Percentiles rank a stretch among this genome's conserved stretches.
These are phyloP conservation scores for Vitis hybrid DNA, from an alignment of 177 flowering plant genomes.

Conservation along the genomic window DNA sequence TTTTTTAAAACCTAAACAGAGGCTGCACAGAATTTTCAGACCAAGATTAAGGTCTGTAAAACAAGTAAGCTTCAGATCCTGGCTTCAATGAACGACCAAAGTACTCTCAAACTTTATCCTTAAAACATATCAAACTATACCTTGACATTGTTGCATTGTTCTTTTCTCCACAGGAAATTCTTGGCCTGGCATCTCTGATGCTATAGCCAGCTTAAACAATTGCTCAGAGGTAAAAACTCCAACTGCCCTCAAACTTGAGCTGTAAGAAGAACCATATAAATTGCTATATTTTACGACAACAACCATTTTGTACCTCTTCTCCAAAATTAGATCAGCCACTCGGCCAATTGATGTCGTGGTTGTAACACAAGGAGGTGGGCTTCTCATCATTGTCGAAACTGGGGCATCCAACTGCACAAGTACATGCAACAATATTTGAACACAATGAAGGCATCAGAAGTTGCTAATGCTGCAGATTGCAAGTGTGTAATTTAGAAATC, in stretches of 20 bases:
- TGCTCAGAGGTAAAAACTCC: conserved; percentile 59
- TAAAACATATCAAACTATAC: too few relatives aligned
- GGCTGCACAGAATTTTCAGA: too few relatives aligned
- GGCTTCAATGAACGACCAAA: too few relatives aligned
- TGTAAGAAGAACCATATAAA: conserved; percentile 21
- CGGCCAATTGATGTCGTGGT: conserved; percentile 52
- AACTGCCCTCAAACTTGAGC: conserved; percentile 50
- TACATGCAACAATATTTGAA: neutral
- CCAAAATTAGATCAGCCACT: conserved; percentile 59
- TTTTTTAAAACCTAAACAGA: too few relatives aligned
- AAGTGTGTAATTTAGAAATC: too few relatives aligned
- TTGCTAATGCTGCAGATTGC: neutral
- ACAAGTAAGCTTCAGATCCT: too few relatives aligned
- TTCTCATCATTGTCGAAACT: conserved; percentile 58
- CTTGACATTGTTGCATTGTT: too few relatives aligned
- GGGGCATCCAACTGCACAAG: conserved; percentile 58
- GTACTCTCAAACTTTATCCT: too few relatives aligned
- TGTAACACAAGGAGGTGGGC: conserved; percentile 66
- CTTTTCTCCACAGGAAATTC: neutral
- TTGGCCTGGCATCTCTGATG: conserved; percentile 9
- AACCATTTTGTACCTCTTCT: conserved; percentile 67
- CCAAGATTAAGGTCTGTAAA: too few relatives aligned
- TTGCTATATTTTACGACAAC: conserved; percentile 47
- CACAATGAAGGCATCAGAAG: neutral
- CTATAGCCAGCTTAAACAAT: conserved; percentile 33